Base-by-base conservation (phyloP, 257 asterid species). In the Lycium ferocissimum region DNA sequence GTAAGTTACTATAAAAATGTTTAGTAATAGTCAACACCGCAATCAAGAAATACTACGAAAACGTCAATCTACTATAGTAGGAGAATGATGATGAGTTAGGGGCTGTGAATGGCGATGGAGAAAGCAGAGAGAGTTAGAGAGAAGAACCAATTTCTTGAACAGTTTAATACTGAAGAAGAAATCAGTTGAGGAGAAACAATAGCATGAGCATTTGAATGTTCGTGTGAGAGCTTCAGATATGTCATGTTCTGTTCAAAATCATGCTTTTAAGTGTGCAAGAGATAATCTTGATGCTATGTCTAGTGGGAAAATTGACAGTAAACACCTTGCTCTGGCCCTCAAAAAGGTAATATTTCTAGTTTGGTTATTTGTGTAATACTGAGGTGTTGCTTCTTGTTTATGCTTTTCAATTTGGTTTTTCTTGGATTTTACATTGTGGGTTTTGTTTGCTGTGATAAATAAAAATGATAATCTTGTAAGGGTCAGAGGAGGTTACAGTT, bases 51-150 rank as follows among this genome's bases (percentile, higher is more conserved):
- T 26, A 26, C 33, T 26, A 26, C 33, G 33, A 26, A 26, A 26
- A 26, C 33, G 33, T 26, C 33, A 26, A 26, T 26, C 33, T 26
- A 26, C 33, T 26, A 26, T 26, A 26, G 33, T 26, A 26, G 33
- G 33, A 10, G 26, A 56, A 71, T 20, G 88, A 84, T 86, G 88
- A 83, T 82, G 76, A 69, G 78, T 38, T 69, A 69, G 26, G n/a
- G 72, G 22, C 33, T 26, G 33, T 26, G 33, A 26, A 12, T n/a
- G 70, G 58, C 35, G 47, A 95, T 94, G 98, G 97, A 95, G 86
- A 94, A 93, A 87, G 99, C 97, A 57, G 98, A 92, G 83, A 73
- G 99, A 95, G 87, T 69, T 95, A 87, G 98, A 95, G 89, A 92
- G 97, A 85, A 94, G 99, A 80, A 95, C 97, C 90, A 92, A 90